These are phyloP conservation scores for Xylaria intraflava DNA, from an alignment of 495 filamentous ascomycete species.

Conservation along the genomic window DNA sequence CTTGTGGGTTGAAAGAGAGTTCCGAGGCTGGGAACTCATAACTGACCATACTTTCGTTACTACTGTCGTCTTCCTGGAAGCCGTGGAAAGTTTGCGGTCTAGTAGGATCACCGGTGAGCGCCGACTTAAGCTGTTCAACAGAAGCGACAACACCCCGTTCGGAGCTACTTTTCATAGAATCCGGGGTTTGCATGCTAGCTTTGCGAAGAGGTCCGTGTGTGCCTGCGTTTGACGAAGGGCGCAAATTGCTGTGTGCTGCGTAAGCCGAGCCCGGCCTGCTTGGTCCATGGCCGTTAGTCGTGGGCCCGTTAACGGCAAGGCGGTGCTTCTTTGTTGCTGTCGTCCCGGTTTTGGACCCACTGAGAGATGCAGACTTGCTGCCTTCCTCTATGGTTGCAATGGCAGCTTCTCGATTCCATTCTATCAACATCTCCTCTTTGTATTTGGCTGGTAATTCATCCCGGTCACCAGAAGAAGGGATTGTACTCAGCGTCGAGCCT, in stretches of 20 bases:
- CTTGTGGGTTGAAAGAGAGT: slow-evolving; percentile 41
- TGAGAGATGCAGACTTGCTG: slow-evolving; percentile 63
- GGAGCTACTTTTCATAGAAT: slow-evolving; percentile 50
- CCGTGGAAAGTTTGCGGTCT: slow-evolving; percentile 34
- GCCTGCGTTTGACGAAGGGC: slow-evolving; percentile 34
- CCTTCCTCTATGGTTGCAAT: slow-evolving; percentile 60
- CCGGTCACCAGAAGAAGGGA: slow-evolving; percentile 28
- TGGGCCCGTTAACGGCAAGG: slow-evolving; percentile 49
- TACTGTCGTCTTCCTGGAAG: slow-evolving; percentile 36
- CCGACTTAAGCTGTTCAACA: slow-evolving; percentile 73
- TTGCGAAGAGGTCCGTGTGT: slow-evolving; percentile 28
- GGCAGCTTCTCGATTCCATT: slow-evolving; percentile 70
- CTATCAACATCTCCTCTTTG: slow-evolving; percentile 58
- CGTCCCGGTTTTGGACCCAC: slow-evolving; percentile 61
- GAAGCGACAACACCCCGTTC: slow-evolving; percentile 64
- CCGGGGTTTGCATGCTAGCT: slow-evolving; percentile 37
- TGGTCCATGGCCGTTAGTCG: slow-evolving; percentile 32
- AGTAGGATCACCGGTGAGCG: slow-evolving; percentile 50
- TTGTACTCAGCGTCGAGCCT: slow-evolving; percentile 34
- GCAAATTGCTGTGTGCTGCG: slow-evolving; percentile 35
- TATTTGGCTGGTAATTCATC: slow-evolving; percentile 43
- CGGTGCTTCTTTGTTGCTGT: slow-evolving; percentile 48
- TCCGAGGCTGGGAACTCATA: slow-evolving; percentile 50
- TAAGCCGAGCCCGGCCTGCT: slow-evolving; percentile 32
- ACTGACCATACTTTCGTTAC: slow-evolving; percentile 54